Percentiles rank a stretch among this genome's conserved stretches.
Conservation (phyloP, 768 basidiomycete genomes). For the Auricularia heimuer region DNA sequence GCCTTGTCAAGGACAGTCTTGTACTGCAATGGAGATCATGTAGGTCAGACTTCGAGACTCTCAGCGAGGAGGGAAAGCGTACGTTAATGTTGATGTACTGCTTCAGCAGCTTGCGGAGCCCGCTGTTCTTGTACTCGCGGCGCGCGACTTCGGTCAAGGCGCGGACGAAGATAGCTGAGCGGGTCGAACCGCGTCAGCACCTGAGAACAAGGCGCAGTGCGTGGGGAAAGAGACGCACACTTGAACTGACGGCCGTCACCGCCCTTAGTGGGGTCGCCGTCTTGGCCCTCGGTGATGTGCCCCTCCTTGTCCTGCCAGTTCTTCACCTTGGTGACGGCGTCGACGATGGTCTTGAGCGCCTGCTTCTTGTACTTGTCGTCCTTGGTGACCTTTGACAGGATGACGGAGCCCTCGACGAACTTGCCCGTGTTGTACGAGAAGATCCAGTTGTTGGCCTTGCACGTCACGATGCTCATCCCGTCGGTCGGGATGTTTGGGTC, state of each 20-base stretch:
- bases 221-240: not conserved
- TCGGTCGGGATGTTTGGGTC: constrained; percentile 34
- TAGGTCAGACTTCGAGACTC: not conserved
- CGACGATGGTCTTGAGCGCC: constrained; percentile 28
- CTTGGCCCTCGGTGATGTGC: constrained; percentile 39
- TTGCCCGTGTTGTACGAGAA: constrained; percentile 51
- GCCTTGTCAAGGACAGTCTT: not conserved
- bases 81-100: not conserved
- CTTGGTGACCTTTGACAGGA: constrained; percentile 21
- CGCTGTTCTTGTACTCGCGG: not conserved
- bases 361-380: constrained; percentile 32
- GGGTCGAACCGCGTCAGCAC: too few relatives aligned
- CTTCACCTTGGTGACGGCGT: constrained; percentile 31
- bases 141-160: not conserved
- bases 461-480: constrained; percentile 36
- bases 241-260: not conserved
- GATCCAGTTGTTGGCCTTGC: constrained; percentile 36
- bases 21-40: not conserved
- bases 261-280: not conserved
- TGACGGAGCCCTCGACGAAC: constrained; percentile 33
- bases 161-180: not conserved
- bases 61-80: not conserved
- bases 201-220: too few relatives aligned
- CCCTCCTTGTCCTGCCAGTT: constrained; percentile 40
- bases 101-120: not conserved